A percentile compares a stretch with the other conserved stretches of the same genome.
phyloP scores from a whole-genome alignment of 192 early-diverging fungal species.

The Chytriomyces sp. region DNA sequence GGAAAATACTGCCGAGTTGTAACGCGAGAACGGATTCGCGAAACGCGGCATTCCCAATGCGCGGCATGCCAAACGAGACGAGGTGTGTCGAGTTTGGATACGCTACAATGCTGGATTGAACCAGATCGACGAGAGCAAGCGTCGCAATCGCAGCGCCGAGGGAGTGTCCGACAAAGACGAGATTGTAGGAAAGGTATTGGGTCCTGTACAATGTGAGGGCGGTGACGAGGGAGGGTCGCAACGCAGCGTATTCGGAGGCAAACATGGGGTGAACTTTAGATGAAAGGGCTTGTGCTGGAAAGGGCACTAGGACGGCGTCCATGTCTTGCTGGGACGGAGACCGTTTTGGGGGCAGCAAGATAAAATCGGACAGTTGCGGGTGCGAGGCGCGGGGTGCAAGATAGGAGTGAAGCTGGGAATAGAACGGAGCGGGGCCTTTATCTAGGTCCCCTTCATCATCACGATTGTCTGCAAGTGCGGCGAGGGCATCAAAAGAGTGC shows the following conservation, averaged over 20 bases:
- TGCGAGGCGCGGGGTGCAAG: no score
- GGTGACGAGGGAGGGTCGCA: neutral
- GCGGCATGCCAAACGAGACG: constrained; percentile 41
- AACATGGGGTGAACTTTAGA: neutral
- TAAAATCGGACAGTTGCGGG: no score
- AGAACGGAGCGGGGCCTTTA: no score
- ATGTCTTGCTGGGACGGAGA: no score
- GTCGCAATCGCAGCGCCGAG: constrained; percentile 41
- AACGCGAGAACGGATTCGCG: constrained; percentile 10
- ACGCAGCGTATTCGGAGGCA: neutral
- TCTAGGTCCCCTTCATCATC: no score
- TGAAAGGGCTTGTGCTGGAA: neutral
- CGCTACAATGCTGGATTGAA: constrained; percentile 6
- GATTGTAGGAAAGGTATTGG: constrained; percentile 7
- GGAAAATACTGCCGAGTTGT: neutral
- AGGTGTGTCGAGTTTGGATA: constrained; percentile 17
- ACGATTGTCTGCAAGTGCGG: no score
- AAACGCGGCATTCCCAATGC: constrained; percentile 43
- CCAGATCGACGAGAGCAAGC: constrained; percentile 36
- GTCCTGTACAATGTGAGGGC: neutral
- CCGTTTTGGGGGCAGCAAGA: no score
- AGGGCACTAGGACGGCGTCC: neutral
- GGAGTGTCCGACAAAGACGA: constrained; percentile 39
- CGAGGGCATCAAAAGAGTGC: no score
- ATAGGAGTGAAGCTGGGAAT: no score